Percentiles rank a stretch among this genome's conserved stretches.
phyloP scores from a whole-genome alignment of 345 rosid genomes.

The Populus deltoides region DNA sequence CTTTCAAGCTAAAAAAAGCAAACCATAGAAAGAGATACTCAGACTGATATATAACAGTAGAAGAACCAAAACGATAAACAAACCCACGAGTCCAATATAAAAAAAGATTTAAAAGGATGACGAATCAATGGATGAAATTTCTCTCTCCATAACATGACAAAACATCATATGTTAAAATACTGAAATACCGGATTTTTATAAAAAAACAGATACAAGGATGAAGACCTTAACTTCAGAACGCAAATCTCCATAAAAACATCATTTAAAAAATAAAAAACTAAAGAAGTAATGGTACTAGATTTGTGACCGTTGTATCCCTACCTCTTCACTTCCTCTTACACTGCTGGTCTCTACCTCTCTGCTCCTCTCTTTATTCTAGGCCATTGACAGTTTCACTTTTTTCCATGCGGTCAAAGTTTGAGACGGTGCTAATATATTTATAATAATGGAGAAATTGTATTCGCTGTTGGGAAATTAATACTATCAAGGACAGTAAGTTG shows the following conservation, averaged over 20 bases:
- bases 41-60: neutral
- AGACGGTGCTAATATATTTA: neutral
- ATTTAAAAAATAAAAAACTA: neutral
- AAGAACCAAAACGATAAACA: neutral
- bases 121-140: slow-evolving; percentile 66
- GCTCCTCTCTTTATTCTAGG: neutral
- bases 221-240: slow-evolving; percentile 14
- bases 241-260: slow-evolving; percentile 28
- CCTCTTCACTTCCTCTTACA: neutral
- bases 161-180: slow-evolving; percentile 3
- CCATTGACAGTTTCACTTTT: slow-evolving; percentile 33
- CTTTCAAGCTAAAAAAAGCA: neutral
- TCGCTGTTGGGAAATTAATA: neutral
- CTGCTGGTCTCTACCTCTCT: slow-evolving; percentile 16
- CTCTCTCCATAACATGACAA: slow-evolving; percentile 33
- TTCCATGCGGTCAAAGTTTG: slow-evolving; percentile 32
- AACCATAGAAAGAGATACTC: neutral
- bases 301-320: neutral
- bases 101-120: slow-evolving; percentile 31
- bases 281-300: slow-evolving; percentile 7
- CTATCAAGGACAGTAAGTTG: neutral
- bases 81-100: neutral
- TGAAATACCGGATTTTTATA: neutral
- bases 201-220: neutral
- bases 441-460: neutral